These are phyloP conservation scores for Eudorina sp. DNA, from an alignment of 139 green algal genomes.

Conservation along the genomic window DNA sequence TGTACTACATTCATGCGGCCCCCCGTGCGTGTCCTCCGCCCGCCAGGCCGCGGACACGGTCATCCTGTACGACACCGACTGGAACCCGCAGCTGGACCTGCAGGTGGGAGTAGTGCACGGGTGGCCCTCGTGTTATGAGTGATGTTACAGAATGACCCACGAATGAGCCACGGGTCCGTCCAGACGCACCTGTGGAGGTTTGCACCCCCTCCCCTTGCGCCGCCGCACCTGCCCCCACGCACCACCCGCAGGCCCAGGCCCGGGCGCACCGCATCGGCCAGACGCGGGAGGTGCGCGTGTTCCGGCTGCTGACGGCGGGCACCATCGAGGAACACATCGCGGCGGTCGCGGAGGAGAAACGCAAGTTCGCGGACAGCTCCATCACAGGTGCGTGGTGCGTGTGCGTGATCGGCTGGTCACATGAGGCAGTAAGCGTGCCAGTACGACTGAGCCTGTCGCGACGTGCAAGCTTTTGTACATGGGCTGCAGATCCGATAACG, in stretches of 20 bases:
- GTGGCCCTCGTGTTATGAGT: too few species aligned
- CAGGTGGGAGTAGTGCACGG: conserved; percentile 50
- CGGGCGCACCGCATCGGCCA: conserved; percentile 95
- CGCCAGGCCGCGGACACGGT: conserved; percentile 80
- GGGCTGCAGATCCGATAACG: too few species aligned
- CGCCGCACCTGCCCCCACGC: too few species aligned
- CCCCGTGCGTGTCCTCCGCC: neutral
- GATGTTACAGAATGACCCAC: too few species aligned
- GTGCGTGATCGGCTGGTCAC: neutral
- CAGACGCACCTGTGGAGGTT: too few species aligned
- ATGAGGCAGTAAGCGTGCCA: too few species aligned
- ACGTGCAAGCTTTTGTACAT: too few species aligned
- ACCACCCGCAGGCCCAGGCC: conserved; percentile 90
- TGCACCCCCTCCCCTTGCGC: too few species aligned
- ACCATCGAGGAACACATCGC: conserved; percentile 89
- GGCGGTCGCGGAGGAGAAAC: conserved; percentile 78
- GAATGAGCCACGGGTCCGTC: too few species aligned
- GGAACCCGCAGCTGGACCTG: conserved; percentile 74
- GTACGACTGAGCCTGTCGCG: too few species aligned
- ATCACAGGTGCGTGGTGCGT: conserved; percentile 63
- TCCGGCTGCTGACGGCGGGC: conserved; percentile 80
- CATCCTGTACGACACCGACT: conserved; percentile 88
- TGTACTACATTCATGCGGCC: too few species aligned
- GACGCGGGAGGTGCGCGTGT: conserved; percentile 82
- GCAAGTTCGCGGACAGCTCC: conserved; percentile 79